A percentile compares a stretch with the other conserved stretches of the same genome.
Conservation (phyloP, 1,284 basidiomycete genomes). For the Leucoagaricus sp. region DNA sequence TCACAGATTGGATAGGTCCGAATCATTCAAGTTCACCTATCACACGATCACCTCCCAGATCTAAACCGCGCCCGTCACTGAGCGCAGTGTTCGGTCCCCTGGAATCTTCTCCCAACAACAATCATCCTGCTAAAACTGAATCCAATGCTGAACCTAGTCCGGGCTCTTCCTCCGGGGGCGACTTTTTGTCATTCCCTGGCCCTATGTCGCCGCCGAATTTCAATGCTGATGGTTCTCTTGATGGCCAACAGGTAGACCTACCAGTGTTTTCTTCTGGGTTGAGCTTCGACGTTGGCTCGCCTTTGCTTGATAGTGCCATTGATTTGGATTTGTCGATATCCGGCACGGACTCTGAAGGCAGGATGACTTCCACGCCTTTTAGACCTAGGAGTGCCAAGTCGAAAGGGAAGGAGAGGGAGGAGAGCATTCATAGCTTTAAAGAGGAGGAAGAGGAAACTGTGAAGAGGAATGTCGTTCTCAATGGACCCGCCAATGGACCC, state of each 20-base stretch:
- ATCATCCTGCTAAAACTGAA: neutral
- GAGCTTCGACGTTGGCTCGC: constrained; percentile 40
- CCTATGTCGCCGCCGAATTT: constrained; percentile 30
- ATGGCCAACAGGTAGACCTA: constrained; percentile 50
- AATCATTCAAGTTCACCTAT: constrained; percentile 26
- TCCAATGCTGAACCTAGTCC: neutral
- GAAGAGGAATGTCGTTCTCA: constrained; percentile 14
- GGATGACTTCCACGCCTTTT: constrained; percentile 34
- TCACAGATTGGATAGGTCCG: constrained; percentile 39
- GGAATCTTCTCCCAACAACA: neutral
- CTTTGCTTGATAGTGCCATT: constrained; percentile 45
- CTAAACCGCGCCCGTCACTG: constrained; percentile 12
- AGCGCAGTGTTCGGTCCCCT: constrained; percentile 6
- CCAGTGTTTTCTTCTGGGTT: constrained; percentile 47
- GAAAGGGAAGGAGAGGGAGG: constrained; percentile 25
- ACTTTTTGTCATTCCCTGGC: constrained; percentile 28
- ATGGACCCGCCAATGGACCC: constrained; percentile 18
- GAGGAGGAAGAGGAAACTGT: constrained; percentile 9
- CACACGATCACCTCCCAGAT: constrained; percentile 10
- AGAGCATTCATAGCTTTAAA: neutral
- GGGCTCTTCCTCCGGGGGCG: constrained; percentile 18
- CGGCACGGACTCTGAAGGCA: constrained; percentile 19
- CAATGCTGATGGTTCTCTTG: constrained; percentile 50
- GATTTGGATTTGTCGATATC: constrained; percentile 29
- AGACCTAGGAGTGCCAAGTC: constrained; percentile 20